These are phyloP conservation scores for Bipolaris sorokiniana DNA, from an alignment of 2,329 filamentous ascomycete genomes.

Conservation along the genomic window DNA sequence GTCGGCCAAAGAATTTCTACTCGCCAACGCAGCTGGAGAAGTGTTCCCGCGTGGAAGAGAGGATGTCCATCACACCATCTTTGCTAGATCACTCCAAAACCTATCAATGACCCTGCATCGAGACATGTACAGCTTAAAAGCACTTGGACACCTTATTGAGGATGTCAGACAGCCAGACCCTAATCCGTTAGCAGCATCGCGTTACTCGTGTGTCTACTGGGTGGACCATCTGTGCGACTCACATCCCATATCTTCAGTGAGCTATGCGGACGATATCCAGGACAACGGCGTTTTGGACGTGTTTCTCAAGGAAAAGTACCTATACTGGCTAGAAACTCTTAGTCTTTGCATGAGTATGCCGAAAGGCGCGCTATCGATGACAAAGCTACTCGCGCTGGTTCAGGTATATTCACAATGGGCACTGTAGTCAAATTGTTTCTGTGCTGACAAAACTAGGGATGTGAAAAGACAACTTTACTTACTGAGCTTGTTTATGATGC, in stretches of 20 bases:
- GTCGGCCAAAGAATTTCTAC: slow-evolving; percentile 5
- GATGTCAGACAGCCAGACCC: slow-evolving; percentile 26
- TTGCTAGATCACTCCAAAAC: neutral
- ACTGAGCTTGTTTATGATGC: slow-evolving; percentile 16
- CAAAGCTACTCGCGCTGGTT: neutral
- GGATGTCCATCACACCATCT: neutral
- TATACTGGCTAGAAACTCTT: too few relatives aligned
- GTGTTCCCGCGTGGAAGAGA: neutral
- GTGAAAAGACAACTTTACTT: too few relatives aligned
- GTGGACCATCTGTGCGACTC: slow-evolving; percentile 47
- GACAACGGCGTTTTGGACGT: slow-evolving; percentile 2
- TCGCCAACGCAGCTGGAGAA: neutral
- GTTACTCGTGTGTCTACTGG: slow-evolving; percentile 32
- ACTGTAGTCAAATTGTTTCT: too few relatives aligned
- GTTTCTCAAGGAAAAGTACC: slow-evolving; percentile 11
- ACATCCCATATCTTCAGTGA: too few relatives aligned
- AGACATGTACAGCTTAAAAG: slow-evolving; percentile 14
- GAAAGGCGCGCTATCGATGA: slow-evolving; percentile 10
- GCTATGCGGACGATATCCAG: slow-evolving; percentile 2
- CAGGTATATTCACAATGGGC: neutral
- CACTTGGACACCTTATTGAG: slow-evolving; percentile 22
- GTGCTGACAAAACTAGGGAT: too few relatives aligned
- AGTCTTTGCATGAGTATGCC: slow-evolving; percentile 15
- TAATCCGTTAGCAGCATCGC: slow-evolving; percentile 28
- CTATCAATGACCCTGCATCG: slow-evolving; percentile 26